These are phyloP conservation scores for Pseudocercospora pini-densiflorae DNA, from an alignment of 2,329 filamentous ascomycete genomes.

Conservation along the genomic window DNA sequence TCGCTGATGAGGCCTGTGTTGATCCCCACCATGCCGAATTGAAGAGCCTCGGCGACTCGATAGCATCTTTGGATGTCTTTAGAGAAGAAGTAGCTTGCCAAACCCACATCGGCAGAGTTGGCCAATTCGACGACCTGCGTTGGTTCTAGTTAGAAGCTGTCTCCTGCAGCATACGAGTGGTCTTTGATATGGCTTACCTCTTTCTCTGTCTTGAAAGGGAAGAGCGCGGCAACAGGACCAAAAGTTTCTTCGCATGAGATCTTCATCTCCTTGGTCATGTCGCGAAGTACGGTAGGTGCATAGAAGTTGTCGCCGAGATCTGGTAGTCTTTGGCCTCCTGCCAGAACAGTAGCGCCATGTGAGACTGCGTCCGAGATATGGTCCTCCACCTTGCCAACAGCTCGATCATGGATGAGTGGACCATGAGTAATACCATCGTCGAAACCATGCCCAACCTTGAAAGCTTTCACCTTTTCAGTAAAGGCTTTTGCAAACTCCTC, in stretches of 20 bases:
- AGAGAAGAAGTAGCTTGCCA: slow-evolving; percentile 42
- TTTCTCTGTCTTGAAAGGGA: slow-evolving; percentile 34
- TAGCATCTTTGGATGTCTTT: slow-evolving; percentile 43
- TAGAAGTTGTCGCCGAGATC: slow-evolving; percentile 42
- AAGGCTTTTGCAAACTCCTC: slow-evolving; percentile 41
- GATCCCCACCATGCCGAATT: slow-evolving; percentile 45
- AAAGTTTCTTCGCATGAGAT: slow-evolving; percentile 35
- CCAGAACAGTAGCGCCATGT: slow-evolving; percentile 50
- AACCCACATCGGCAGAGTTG: slow-evolving; percentile 29
- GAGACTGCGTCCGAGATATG: slow-evolving; percentile 77
- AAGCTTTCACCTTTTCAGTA: slow-evolving; percentile 60
- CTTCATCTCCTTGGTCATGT: slow-evolving; percentile 30
- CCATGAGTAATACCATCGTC: slow-evolving; percentile 72
- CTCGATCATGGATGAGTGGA: slow-evolving; percentile 82
- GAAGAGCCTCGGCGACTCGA: slow-evolving; percentile 45
- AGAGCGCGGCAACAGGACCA: slow-evolving; percentile 32
- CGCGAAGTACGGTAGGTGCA: slow-evolving; percentile 32
- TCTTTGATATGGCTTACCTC: slow-evolving; percentile 19
- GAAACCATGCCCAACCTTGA: slow-evolving; percentile 76
- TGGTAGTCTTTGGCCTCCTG: slow-evolving; percentile 35
- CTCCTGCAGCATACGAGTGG: background rate
- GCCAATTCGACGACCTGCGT: slow-evolving; percentile 14
- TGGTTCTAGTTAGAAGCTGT: background rate
- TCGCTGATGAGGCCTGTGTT: slow-evolving; percentile 36
- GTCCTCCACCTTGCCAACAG: slow-evolving; percentile 73